Evolutionary conservation across 768 basidiomycete species (phyloP), one percentile per base, ranked within the genome.

Genomic region (Boletus barrowsii): DNA sequence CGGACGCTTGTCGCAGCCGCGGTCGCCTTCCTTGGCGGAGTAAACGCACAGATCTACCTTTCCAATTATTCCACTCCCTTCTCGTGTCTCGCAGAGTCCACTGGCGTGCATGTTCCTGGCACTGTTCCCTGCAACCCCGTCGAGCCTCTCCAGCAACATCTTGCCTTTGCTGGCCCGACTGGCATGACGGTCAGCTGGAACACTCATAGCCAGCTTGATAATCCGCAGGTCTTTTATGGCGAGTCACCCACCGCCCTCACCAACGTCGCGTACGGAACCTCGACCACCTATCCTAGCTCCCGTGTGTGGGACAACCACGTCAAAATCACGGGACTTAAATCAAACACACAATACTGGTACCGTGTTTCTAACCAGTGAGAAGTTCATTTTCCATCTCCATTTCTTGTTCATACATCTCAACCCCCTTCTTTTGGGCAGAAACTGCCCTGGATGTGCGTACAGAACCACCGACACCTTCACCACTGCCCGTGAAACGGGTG

Each of bases 121-220:
- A 53, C 62, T 3, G 55, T 67, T 33, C 66, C 66, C 2, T 67
- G 66, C 49, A 67, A 67, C 45, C 66, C 67, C 3, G 52, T 60
- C 17, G 67, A 67, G 26, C 66, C 66, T 33, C 62, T 67, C 14
- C 59, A 67, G n/a, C 62, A 67, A 10, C 64, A 26, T 30, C 54
- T 67, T 5, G 66, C 66, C 10, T 67, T 53, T 55, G 66, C 64
- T 17, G 60, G 66, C 5, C 4, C 63, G 5, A 55, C 58, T 4
- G 67, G 66, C 26, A 68, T 67, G 66, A 64, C 55, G 13, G 58
- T 67, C 15, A 67, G 67, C 50, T 67, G 66, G 66, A 62, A 47
- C 52, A 64, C 66, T 17, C 40, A 53, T 11, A 49, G 39, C 2
- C 64, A 56, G 49, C 54, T 67, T 4, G 66, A 58, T 24, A 37